phyloP scores from a whole-genome alignment of 2,329 filamentous ascomycete genomes.

The Byssoonygena ceratinophila region DNA sequence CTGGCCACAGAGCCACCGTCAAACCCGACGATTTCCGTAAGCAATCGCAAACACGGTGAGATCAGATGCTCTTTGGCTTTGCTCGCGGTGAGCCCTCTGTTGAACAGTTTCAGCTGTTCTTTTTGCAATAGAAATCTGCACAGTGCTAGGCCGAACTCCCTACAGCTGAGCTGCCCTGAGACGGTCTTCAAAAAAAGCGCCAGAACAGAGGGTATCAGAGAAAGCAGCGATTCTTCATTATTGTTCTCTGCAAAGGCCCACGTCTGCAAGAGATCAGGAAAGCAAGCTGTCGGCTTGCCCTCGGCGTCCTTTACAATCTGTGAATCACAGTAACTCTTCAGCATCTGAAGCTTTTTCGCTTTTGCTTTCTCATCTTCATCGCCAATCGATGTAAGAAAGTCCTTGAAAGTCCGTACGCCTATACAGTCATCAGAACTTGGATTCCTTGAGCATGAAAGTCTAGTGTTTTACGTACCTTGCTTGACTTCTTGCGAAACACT shows the following conservation, averaged over 20 bases:
- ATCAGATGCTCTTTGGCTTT: slow-evolving; percentile 81
- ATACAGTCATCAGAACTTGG: slow-evolving; percentile 2
- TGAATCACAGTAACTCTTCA: slow-evolving; percentile 43
- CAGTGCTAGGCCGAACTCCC: slow-evolving; percentile 63
- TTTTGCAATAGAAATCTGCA: slow-evolving; percentile 74
- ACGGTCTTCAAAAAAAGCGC: slow-evolving; percentile 71
- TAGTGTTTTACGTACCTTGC: slow-evolving; percentile 47
- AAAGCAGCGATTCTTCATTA: slow-evolving; percentile 71
- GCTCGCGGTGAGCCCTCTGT: slow-evolving; percentile 65
- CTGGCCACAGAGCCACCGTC: slow-evolving; percentile 75
- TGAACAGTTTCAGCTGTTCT: slow-evolving; percentile 67
- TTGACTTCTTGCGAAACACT: slow-evolving; percentile 45
- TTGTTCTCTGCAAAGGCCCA: slow-evolving; percentile 75
- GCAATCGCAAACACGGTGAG: slow-evolving; percentile 71
- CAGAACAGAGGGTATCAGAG: slow-evolving; percentile 67
- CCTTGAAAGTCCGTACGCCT: slow-evolving; percentile 38
- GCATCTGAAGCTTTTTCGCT: slow-evolving; percentile 32
- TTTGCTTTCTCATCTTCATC: slow-evolving; percentile 28
- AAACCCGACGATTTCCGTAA: slow-evolving; percentile 74
- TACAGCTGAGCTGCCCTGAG: slow-evolving; percentile 62
- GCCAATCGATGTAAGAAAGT: slow-evolving; percentile 34
- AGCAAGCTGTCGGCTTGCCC: slow-evolving; percentile 52
- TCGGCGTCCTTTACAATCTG: slow-evolving; percentile 42
- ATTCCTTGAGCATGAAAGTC: background rate
- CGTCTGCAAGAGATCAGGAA: slow-evolving; percentile 72